Evolutionary conservation across 2,329 filamentous ascomycete species (phyloP).

Genomic region (Beauveria medogensis): DNA sequence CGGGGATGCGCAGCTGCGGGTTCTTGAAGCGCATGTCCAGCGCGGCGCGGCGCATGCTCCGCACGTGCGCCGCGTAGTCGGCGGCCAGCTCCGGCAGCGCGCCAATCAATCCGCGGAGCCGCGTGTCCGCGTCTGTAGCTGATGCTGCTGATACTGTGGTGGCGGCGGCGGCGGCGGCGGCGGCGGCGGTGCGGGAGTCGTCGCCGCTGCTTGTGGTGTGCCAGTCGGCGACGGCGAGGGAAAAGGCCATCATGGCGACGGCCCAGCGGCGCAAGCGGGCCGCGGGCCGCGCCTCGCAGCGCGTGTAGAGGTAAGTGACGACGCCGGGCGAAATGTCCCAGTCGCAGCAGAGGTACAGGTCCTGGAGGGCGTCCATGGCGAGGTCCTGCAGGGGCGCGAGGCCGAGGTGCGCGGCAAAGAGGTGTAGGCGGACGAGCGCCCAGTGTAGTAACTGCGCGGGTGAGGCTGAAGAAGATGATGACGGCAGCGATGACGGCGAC

Average conservation of each 20-base stretch:
- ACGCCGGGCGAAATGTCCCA: conserved; percentile 49
- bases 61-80: conserved; percentile 44
- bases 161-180: conserved; percentile 15
- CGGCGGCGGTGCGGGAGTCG: background rate
- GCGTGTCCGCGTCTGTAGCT: conserved; percentile 13
- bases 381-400: conserved; percentile 45
- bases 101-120: conserved; percentile 36
- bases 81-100: conserved; percentile 37
- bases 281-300: conserved; percentile 40
- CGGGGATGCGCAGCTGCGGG: conserved; percentile 49
- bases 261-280: conserved; percentile 50
- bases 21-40: conserved; percentile 51
- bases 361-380: conserved; percentile 51
- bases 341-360: conserved; percentile 49
- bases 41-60: conserved; percentile 42
- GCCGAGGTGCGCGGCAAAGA: conserved; percentile 46
- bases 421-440: conserved; percentile 47
- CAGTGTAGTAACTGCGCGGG: conserved; percentile 40
- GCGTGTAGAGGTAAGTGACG: conserved; percentile 44
- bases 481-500: too few relatives aligned
- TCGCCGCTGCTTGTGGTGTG: conserved; percentile 17
- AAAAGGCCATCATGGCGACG: conserved; percentile 53
- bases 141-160: conserved; percentile 16
- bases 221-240: conserved; percentile 27
- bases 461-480: background rate